phyloP scores from a whole-genome alignment of 306 rosid genomes.

The Purshia tridentata region DNA sequence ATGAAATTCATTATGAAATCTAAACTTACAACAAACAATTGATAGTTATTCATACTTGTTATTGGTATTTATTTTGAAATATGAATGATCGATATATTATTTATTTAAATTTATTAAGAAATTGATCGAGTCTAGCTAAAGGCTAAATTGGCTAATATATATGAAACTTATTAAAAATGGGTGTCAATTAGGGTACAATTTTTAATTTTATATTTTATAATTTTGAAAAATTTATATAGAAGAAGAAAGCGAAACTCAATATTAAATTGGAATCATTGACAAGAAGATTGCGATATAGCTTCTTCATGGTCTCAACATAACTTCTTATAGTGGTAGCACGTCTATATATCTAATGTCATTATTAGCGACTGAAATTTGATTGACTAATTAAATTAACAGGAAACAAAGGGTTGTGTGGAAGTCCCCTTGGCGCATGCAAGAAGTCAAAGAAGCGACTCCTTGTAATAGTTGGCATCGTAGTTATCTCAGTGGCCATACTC shows the following conservation, averaged over 20 bases:
- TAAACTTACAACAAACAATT: not conserved
- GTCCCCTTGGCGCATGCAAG: conserved; percentile 55
- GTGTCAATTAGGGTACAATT: not conserved
- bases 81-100: not conserved
- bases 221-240: not conserved
- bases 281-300: not conserved
- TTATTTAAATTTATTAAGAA: not conserved
- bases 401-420: conserved; percentile 64
- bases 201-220: not conserved
- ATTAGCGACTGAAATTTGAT: not conserved
- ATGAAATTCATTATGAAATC: too few species aligned
- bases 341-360: not conserved
- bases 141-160: not conserved
- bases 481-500: conserved; percentile 29
- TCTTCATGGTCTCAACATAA: not conserved
- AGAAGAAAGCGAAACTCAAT: not conserved
- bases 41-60: not conserved
- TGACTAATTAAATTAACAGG: conserved; percentile 39
- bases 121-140: not conserved
- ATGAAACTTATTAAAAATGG: not conserved
- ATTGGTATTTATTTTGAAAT: not conserved
- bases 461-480: conserved; percentile 27
- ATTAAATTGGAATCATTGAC: not conserved
- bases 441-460: conserved; percentile 28
- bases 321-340: conserved; percentile 20